Evolutionary conservation across 192 early-diverging fungal genomes (phyloP).

Genomic region (Gigaspora rosea): DNA sequence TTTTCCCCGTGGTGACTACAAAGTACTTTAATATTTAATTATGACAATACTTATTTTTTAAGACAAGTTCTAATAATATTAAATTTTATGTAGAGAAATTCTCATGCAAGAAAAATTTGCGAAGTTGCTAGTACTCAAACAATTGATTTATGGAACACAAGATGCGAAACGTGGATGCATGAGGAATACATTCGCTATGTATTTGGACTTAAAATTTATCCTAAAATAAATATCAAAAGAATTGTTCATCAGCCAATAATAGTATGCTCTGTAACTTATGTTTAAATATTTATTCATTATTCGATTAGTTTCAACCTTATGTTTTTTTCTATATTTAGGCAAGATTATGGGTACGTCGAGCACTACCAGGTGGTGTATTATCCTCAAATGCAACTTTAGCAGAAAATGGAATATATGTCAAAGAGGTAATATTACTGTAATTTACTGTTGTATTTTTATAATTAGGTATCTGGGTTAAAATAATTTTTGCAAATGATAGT

Average conservation of each 20-base stretch:
- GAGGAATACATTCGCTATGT: slow-evolving; percentile 12
- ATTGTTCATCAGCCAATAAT: slow-evolving; percentile 14
- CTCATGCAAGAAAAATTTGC: slow-evolving; percentile 9
- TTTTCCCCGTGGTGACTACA: background rate
- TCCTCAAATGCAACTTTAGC: slow-evolving; percentile 24
- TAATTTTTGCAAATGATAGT: slow-evolving; percentile 17
- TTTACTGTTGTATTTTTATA: slow-evolving; percentile 12
- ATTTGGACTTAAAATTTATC: slow-evolving; percentile 20
- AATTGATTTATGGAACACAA: background rate
- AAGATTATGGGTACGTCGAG: slow-evolving; percentile 20
- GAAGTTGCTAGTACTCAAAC: slow-evolving; percentile 18
- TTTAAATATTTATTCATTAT: slow-evolving; percentile 5
- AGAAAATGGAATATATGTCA: slow-evolving; percentile 7
- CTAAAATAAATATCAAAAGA: slow-evolving; percentile 6
- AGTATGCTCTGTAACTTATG: slow-evolving; percentile 7
- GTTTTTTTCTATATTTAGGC: slow-evolving; percentile 26
- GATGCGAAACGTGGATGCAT: slow-evolving; percentile 12
- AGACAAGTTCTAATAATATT: background rate
- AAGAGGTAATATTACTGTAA: slow-evolving; percentile 17
- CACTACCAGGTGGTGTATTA: slow-evolving; percentile 12
- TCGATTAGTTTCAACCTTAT: background rate
- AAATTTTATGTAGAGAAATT: background rate
- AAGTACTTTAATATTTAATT: slow-evolving; percentile 5
- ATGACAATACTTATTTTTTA: background rate
- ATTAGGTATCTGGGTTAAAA: background rate